phyloP scores from a whole-genome alignment of 2,329 filamentous ascomycete genomes.

The Penicillium sp. region DNA sequence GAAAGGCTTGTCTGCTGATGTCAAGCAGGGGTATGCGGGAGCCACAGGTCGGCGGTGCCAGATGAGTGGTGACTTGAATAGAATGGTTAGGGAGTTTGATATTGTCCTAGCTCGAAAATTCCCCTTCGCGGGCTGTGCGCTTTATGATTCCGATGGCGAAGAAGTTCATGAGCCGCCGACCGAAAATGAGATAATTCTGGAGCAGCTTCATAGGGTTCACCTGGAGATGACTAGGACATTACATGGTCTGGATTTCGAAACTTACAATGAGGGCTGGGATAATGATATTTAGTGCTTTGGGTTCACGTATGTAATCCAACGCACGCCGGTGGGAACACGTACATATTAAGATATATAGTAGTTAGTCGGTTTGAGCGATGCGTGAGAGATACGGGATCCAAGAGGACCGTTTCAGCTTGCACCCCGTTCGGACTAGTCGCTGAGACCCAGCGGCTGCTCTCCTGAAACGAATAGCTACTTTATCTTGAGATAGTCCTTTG shows the following conservation, averaged over 20 bases:
- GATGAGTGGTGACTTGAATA: not conserved
- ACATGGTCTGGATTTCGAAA: not conserved
- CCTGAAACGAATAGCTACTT: constrained; percentile 12
- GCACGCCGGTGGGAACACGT: too few species aligned
- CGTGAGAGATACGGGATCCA: too few species aligned
- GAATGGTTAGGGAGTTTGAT: not conserved
- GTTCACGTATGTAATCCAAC: too few species aligned
- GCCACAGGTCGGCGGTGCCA: not conserved
- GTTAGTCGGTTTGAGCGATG: too few species aligned
- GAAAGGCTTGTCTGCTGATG: not conserved
- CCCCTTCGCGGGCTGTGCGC: not conserved
- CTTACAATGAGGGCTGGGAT: not conserved
- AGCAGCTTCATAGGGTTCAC: not conserved
- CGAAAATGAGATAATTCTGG: not conserved
- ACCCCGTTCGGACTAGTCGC: constrained; percentile 6
- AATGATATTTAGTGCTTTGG: too few species aligned
- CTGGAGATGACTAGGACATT: not conserved
- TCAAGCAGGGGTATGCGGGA: not conserved
- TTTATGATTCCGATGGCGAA: not conserved
- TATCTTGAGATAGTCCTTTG: constrained; percentile 11
- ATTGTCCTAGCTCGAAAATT: not conserved
- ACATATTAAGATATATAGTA: too few species aligned
- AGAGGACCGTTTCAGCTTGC: constrained; percentile 15
- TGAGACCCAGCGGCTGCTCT: not conserved
- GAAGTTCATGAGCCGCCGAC: not conserved